Base-by-base conservation (phyloP, 805 yeast genomes). In the Priceomyces medius region DNA sequence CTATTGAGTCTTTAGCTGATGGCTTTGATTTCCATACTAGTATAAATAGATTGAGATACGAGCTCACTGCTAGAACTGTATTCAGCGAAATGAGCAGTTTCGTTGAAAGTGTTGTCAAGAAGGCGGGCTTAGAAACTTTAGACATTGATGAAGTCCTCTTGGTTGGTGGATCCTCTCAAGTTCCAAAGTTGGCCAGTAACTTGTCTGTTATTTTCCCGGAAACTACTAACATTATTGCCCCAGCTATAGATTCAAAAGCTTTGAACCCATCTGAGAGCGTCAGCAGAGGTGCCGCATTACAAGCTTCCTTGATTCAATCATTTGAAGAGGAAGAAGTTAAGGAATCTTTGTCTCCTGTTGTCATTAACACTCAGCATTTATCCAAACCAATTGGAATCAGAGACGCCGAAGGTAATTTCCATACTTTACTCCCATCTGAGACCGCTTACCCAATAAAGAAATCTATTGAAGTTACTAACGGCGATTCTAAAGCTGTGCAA, bases 201-300 rank as follows among this genome's bases (percentile, higher is more conserved):
- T 66, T 93, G 49, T 77, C 80, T 50, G 72, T 76, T 43, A 56
- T 88, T 38, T 91, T 91, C 80, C 95, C 95, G 49, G 93, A 85
- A 63, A 63, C 83, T 36, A 82, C 88, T 41, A 77, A 71, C 40
- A 76, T 90, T 41, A 73, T 81, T 47, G 82, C 97, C 19, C 96
- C 98, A 50, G 69, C 84, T 26, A 58, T 75, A 46, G 91, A 87
- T 63, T 54, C 85, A 47, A 88, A 88, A 68, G 86, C 93, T 43
- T 61, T 82, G 47, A 80, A 87, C 68, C 97, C 99, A 46, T 83
- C 87, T 59, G 98, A 93, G 73, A 76, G 89, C 58, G 74, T 85
- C 50, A 83, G 95, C 50, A 83, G 95, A 59, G 99, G 99, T 69
- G 95, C 97, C 44, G 97, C 98, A 48, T 77, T 91, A 62, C 98